Conservation (phyloP, 2,329 filamentous ascomycete species). For the Aspergillus alliaceus region DNA sequence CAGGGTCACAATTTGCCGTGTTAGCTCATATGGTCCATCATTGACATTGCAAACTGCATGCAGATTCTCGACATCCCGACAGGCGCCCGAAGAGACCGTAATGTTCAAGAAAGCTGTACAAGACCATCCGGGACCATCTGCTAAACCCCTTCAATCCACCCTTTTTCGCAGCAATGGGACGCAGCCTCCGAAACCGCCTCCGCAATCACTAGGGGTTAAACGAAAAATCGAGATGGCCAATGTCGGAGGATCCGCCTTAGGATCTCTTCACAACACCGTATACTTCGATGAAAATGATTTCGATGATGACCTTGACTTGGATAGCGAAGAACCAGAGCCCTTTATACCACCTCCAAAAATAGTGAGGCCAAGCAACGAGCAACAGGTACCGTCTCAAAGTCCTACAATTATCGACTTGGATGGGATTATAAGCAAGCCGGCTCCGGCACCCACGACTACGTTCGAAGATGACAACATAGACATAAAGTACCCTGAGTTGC, state of each 20-base stretch:
- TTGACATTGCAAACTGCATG: constrained; percentile 20
- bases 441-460: constrained; percentile 3
- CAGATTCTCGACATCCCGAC: constrained; percentile 27
- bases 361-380: constrained; percentile 6
- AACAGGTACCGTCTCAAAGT: constrained; percentile 4
- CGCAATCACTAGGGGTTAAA: constrained; percentile 34
- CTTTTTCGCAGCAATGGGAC: constrained; percentile 26
- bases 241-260: constrained; percentile 33
- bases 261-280: constrained; percentile 50
- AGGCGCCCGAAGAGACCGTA: constrained; percentile 14
- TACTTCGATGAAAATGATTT: constrained; percentile 80
- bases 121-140: constrained; percentile 33
- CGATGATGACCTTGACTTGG: constrained; percentile 77
- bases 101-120: constrained; percentile 46
- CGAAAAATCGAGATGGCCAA: constrained; percentile 39
- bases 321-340: constrained; percentile 42
- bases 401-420: neutral
- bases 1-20: constrained; percentile 21
- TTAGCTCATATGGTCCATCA: constrained; percentile 20
- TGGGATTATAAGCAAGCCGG: neutral
- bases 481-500: constrained; percentile 38
- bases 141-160: constrained; percentile 36
- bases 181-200: constrained; percentile 21
- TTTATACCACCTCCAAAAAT: constrained; percentile 22
- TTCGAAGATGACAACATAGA: constrained; percentile 19